Evolutionary conservation across 441 rosid genomes (phyloP), one percentile per base, ranked within the genome.

Genomic region (Omphalea diandra): DNA sequence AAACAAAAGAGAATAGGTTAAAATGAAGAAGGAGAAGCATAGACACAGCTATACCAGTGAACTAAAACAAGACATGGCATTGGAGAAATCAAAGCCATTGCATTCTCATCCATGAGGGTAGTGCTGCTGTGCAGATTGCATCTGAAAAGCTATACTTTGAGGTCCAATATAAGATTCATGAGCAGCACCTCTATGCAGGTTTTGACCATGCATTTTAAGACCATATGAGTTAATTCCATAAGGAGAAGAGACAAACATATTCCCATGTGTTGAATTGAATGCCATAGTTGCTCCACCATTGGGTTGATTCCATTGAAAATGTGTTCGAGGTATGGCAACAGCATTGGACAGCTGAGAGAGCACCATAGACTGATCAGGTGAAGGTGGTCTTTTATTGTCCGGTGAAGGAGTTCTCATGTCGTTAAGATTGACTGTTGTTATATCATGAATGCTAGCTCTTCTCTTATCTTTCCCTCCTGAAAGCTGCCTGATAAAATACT

Each of bases 391-490:
- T 67, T 82, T 79, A 44, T 69, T 69, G 15, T 87, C 94, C 1
- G 90, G 94, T 0, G 88, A 87, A 57, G 85, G 78, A 49, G 84
- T 82, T 68, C 84, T 80, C 2, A 68, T 32, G 27, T 86, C 94
- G 7, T 73, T 85, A 62, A 90, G 82, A 71, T 83, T 88, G 67
- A 88, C 96, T 0, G 96, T 94, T 2, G 98, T 94, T 77, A 94
- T 94, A 70, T 94, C 98, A 29, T 94, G 98, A 70, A 94, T 94
- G 78, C 98, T 94, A 32, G 98, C 91, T 75, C 98, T 81, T 75
- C 97, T 87, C 86, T 92, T 94, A 73, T 94, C 98, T 75, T 94
- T 92, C 44, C 98, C 96, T n/a, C 98, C 97, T 0, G 87, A 87
- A 63, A 82, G 88, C 79, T 94, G 98, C 77, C 98, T 72, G 85